Evolutionary conservation across 345 rosid species (phyloP).

Genomic region (Arabidopsis arenosa): DNA sequence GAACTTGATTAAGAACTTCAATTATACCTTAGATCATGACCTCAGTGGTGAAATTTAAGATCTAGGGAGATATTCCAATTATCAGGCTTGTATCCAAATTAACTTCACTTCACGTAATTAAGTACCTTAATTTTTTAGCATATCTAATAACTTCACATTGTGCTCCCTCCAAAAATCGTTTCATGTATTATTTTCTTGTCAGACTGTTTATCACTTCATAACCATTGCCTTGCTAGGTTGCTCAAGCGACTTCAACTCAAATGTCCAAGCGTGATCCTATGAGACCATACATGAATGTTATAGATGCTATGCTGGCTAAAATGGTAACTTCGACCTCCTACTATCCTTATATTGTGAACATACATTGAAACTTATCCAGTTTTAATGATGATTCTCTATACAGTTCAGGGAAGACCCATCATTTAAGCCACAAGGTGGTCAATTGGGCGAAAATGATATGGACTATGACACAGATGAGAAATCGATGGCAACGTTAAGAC

Average conservation of each 20-base stretch:
- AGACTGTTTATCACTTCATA: conserved; percentile 13
- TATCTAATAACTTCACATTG: background rate
- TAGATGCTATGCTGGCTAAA: conserved; percentile 81
- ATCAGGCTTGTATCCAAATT: conserved; percentile 10
- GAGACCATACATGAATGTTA: conserved; percentile 96
- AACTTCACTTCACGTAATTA: background rate
- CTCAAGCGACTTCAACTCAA: conserved; percentile 99
- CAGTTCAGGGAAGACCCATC: conserved; percentile 91
- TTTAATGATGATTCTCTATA: conserved; percentile 37
- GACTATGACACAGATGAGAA: conserved; percentile 99
- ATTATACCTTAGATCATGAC: background rate
- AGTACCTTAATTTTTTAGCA: conserved; percentile 21
- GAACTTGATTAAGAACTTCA: background rate
- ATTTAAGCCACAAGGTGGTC: conserved; percentile 98
- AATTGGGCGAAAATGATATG: conserved; percentile 98
- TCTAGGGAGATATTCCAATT: conserved; percentile 17
- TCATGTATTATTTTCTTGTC: background rate
- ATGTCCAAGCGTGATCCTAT: conserved; percentile 99
- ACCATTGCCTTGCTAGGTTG: conserved; percentile 66
- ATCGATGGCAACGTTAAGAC: conserved; percentile 98
- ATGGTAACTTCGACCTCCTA: conserved; percentile 60
- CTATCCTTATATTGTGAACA: conserved; percentile 6
- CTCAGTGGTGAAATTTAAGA: conserved; percentile 20
- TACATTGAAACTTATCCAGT: conserved; percentile 2
- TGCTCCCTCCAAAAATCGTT: background rate